Conservation (phyloP, 148 eudicot genomes). For the Camellia japonica region DNA sequence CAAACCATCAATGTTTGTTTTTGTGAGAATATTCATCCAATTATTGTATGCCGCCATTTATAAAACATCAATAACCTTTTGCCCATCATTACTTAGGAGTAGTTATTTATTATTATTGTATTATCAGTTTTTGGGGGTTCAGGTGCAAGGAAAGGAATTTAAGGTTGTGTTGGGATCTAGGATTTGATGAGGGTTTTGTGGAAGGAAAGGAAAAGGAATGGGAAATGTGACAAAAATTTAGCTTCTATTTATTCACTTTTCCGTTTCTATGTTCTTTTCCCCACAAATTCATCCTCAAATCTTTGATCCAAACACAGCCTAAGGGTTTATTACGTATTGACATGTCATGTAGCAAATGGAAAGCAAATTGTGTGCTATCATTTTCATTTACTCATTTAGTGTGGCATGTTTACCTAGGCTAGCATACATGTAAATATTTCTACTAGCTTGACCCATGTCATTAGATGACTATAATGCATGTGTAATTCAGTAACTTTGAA, state of each 20-base stretch:
- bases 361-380: neutral
- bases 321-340: neutral
- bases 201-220: no score
- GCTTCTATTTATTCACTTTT: no score
- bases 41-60: neutral
- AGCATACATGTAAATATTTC: neutral
- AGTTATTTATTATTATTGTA: neutral
- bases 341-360: neutral
- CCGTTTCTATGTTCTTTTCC: no score
- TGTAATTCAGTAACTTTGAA: neutral
- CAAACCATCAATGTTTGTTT: neutral
- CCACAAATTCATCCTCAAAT: no score
- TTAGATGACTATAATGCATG: neutral
- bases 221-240: no score
- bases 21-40: constrained; percentile 5
- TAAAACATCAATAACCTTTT: neutral
- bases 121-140: neutral
- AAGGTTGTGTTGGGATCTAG: no score
- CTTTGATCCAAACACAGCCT: neutral
- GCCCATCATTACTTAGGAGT: neutral
- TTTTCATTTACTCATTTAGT: constrained; percentile 1
- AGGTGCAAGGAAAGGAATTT: neutral
- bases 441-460: neutral
- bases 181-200: no score
- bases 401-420: neutral